Conservation (phyloP, 1,284 basidiomycete species). For the Ustilago trichophora region DNA sequence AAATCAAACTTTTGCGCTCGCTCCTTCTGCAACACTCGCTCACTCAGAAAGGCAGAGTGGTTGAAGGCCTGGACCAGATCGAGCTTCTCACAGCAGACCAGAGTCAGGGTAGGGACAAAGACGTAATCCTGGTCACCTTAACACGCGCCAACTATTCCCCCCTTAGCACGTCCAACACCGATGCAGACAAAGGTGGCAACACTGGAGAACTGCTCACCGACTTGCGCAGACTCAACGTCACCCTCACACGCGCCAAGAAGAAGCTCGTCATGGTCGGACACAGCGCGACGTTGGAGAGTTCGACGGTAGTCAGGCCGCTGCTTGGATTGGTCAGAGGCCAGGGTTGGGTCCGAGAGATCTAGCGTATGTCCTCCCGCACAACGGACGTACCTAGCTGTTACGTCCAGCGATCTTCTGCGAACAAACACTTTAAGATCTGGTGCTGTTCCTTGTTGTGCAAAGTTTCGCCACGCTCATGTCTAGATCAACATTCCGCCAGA, state of each 20-base stretch:
- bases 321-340: not conserved
- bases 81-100: slow-evolving; percentile 94
- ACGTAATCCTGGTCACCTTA: slow-evolving; percentile 58
- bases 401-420: too few relatives aligned
- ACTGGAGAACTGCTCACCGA: slow-evolving; percentile 59
- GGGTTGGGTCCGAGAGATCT: slow-evolving; percentile 6
- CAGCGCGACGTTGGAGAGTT: slow-evolving; percentile 28
- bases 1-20: slow-evolving; percentile 83
- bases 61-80: slow-evolving; percentile 66
- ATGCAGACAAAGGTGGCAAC: not conserved
- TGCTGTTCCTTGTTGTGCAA: too few relatives aligned
- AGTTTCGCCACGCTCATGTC: too few relatives aligned
- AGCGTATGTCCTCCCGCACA: too few relatives aligned
- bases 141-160: slow-evolving; percentile 56
- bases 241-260: slow-evolving; percentile 69
- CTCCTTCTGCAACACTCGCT: slow-evolving; percentile 2
- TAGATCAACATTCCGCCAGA: too few relatives aligned
- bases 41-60: not conserved
- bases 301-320: slow-evolving; percentile 5
- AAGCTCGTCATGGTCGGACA: slow-evolving; percentile 67
- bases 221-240: slow-evolving; percentile 55
- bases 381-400: too few relatives aligned
- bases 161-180: too few relatives aligned
- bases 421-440: too few relatives aligned
- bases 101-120: slow-evolving; percentile 86